A percentile compares a stretch with the other conserved stretches of the same genome.
Conservation (phyloP, 768 basidiomycete species). For the Pulveroboletus ravenelii region DNA sequence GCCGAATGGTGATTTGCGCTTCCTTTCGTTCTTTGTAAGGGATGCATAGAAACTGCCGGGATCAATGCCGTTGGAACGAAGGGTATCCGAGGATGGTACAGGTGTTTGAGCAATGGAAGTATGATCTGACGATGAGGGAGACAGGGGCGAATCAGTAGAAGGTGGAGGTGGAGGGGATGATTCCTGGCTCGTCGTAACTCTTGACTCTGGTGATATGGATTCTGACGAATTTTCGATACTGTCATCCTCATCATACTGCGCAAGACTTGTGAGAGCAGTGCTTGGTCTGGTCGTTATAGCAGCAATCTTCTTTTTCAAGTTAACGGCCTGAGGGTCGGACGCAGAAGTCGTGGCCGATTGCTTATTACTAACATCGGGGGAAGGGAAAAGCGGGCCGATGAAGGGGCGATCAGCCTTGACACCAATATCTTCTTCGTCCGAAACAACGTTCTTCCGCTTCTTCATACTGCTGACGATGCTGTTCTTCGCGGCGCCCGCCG, state of each 20-base stretch:
- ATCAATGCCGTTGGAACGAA: slow-evolving; percentile 24
- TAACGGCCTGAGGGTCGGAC: slow-evolving; percentile 50
- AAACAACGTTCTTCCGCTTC: slow-evolving; percentile 42
- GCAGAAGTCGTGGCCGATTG: slow-evolving; percentile 8
- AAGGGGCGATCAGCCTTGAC: slow-evolving; percentile 48
- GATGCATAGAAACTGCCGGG: slow-evolving; percentile 39
- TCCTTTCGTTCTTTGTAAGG: slow-evolving; percentile 26
- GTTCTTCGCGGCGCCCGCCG: slow-evolving; percentile 25
- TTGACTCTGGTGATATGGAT: slow-evolving; percentile 13
- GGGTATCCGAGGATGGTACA: slow-evolving; percentile 16
- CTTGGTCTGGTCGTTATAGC: slow-evolving; percentile 30
- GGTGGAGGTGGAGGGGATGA: slow-evolving; percentile 31
- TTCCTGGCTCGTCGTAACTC: slow-evolving; percentile 17
- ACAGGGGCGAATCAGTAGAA: slow-evolving; percentile 31
- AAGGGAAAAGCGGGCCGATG: slow-evolving; percentile 65
- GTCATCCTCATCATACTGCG: slow-evolving; percentile 41
- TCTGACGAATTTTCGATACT: slow-evolving; percentile 26
- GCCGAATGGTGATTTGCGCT: slow-evolving; percentile 38
- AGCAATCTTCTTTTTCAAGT: slow-evolving; percentile 51
- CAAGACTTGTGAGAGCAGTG: slow-evolving; percentile 35
- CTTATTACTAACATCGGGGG: slow-evolving; percentile 22
- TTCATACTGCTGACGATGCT: slow-evolving; percentile 45
- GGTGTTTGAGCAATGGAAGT: slow-evolving; percentile 18
- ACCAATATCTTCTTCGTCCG: slow-evolving; percentile 46
- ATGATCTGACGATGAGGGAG: slow-evolving; percentile 30